Conservation (phyloP, 352 stramenopile genomes). For the Pythium scleroteichum region DNA sequence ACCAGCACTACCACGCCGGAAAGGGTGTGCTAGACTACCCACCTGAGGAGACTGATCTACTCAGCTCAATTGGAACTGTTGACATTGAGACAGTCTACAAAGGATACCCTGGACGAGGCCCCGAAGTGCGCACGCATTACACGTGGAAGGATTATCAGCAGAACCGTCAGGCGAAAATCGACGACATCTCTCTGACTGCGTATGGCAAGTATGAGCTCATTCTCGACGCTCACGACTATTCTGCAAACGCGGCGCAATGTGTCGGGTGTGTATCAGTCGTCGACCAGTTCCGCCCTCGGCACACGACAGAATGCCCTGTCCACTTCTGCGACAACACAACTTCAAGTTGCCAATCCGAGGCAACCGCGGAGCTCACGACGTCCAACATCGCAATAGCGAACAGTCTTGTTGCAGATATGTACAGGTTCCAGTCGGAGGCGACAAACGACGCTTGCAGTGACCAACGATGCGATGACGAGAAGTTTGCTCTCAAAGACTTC, state of each 20-base stretch:
- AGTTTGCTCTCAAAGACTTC: conserved; percentile 42
- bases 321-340: conserved; percentile 38
- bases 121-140: conserved; percentile 3
- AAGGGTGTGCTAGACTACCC: neutral
- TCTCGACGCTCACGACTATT: conserved; percentile 59
- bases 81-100: neutral
- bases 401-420: conserved; percentile 32
- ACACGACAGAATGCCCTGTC: conserved; percentile 37
- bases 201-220: conserved; percentile 61
- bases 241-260: conserved; percentile 34
- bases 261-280: conserved; percentile 54
- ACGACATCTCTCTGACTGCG: conserved; percentile 39
- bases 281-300: conserved; percentile 50
- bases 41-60: conserved; percentile 1
- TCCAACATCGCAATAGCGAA: conserved; percentile 36
- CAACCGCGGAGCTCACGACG: conserved; percentile 31
- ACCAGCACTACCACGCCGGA: neutral
- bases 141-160: conserved; percentile 63
- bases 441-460: conserved; percentile 55
- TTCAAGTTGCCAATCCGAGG: conserved; percentile 10
- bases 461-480: conserved; percentile 47
- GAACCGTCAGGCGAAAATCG: conserved; percentile 35
- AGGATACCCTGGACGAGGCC: neutral
- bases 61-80: conserved; percentile 3
- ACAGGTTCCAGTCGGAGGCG: conserved; percentile 41